phyloP scores from a whole-genome alignment of 2,329 filamentous ascomycete species.

The Trichoderma lentiforme region DNA sequence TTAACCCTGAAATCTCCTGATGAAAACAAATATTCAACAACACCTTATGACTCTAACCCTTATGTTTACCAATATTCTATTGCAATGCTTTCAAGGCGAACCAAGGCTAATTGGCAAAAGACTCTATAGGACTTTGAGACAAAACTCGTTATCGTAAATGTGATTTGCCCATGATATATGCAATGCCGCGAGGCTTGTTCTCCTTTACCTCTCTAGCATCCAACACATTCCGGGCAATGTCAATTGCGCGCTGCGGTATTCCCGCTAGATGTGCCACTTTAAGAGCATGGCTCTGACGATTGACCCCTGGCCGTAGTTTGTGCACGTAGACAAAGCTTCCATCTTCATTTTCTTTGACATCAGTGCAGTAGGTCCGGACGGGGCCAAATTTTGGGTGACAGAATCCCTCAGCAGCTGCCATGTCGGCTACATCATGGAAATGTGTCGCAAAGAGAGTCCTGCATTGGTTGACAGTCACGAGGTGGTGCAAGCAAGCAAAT shows the following conservation, averaged over 20 bases:
- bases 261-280: conserved; percentile 91
- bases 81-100: conserved; percentile 30
- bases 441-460: conserved; percentile 91
- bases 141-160: background rate
- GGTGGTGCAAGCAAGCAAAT: conserved; percentile 81
- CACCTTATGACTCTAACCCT: conserved; percentile 52
- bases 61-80: conserved; percentile 20
- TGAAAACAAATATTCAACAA: conserved; percentile 51
- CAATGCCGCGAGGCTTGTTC: background rate
- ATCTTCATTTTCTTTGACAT: conserved; percentile 70
- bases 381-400: conserved; percentile 33
- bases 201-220: conserved; percentile 7
- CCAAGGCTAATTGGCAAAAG: conserved; percentile 37
- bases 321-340: conserved; percentile 84
- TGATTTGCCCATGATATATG: background rate
- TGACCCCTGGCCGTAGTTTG: conserved; percentile 75
- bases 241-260: conserved; percentile 68
- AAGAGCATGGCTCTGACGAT: conserved; percentile 82
- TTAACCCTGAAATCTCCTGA: conserved; percentile 63
- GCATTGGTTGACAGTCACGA: conserved; percentile 73
- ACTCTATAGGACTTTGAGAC: background rate
- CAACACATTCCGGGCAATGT: conserved; percentile 52
- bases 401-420: conserved; percentile 57
- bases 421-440: conserved; percentile 80
- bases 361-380: conserved; percentile 81